Conservation (phyloP, 192 early-diverging fungal species). For the Backusella macrospora region DNA sequence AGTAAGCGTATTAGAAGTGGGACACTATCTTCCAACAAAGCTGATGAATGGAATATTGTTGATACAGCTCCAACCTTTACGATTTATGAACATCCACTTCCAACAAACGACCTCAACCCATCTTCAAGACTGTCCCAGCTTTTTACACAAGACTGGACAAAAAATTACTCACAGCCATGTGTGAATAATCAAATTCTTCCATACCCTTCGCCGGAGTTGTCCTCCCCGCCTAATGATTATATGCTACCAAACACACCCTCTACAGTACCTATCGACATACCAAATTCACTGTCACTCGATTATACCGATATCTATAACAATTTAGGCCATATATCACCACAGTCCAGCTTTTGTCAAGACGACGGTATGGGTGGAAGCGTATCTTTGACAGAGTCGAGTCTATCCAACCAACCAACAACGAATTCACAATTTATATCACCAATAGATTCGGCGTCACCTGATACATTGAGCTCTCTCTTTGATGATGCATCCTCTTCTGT, state of each 20-base stretch:
- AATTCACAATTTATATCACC: conserved; percentile 7
- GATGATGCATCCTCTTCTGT: neutral
- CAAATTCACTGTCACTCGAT: neutral
- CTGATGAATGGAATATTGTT: conserved; percentile 1
- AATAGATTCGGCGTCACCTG: neutral
- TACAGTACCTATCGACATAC: conserved; percentile 13
- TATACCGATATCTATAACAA: conserved; percentile 11
- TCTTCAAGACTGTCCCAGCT: neutral
- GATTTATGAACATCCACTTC: conserved; percentile 15
- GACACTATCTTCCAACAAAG: neutral
- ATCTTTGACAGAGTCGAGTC: neutral
- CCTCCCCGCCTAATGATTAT: conserved; percentile 15
- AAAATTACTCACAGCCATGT: neutral
- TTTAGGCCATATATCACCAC: conserved; percentile 17
- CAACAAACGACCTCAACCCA: neutral
- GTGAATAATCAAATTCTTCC: neutral
- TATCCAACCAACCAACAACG: neutral
- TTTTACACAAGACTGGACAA: neutral
- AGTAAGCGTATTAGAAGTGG: conserved; percentile 25
- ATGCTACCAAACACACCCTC: neutral
- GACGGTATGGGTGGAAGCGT: conserved; percentile 8
- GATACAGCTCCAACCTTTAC: conserved; percentile 19
- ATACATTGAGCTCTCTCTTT: neutral
- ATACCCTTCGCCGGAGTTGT: neutral
- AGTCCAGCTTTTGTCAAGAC: conserved; percentile 3